phyloP scores from a whole-genome alignment of 345 rosid species.

The Mallotus nudiflorus region DNA sequence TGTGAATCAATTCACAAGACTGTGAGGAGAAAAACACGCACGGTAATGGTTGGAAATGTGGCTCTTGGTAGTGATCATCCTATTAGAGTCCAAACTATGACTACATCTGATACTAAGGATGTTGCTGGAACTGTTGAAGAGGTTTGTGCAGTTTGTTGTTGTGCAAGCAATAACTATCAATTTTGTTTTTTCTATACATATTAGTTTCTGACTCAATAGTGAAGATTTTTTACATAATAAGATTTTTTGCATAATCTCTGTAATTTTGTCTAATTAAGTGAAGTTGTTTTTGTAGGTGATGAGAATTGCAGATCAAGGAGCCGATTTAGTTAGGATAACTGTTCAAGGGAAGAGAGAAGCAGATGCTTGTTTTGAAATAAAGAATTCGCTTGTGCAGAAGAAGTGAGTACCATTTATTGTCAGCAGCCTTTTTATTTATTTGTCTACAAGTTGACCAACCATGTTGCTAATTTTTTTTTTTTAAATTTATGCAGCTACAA shows the following conservation, averaged over 20 bases:
- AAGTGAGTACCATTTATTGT: conserved; percentile 42
- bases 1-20: conserved; percentile 89
- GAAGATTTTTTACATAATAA: conserved; percentile 1
- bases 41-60: conserved; percentile 96
- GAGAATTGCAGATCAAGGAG: conserved; percentile 91
- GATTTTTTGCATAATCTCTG: too few species aligned
- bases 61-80: conserved; percentile 95
- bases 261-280: conserved; percentile 11
- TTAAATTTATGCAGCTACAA: conserved; percentile 60
- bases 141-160: too few species aligned
- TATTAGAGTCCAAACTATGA: conserved; percentile 92
- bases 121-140: conserved; percentile 89
- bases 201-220: not conserved
- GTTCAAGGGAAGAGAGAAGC: conserved; percentile 99
- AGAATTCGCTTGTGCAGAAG: conserved; percentile 85
- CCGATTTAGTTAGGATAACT: conserved; percentile 91
- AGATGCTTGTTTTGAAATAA: conserved; percentile 93
- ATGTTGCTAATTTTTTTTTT: conserved; percentile 16
- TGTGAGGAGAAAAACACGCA: conserved; percentile 82
- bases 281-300: conserved; percentile 57
- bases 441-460: conserved; percentile 6
- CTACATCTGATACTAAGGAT: conserved; percentile 87
- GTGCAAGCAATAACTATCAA: not conserved
- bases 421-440: not conserved
- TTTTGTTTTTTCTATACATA: not conserved